Base-by-base conservation (phyloP, 2,329 filamentous ascomycete species). In the Davidsoniella virescens region DNA sequence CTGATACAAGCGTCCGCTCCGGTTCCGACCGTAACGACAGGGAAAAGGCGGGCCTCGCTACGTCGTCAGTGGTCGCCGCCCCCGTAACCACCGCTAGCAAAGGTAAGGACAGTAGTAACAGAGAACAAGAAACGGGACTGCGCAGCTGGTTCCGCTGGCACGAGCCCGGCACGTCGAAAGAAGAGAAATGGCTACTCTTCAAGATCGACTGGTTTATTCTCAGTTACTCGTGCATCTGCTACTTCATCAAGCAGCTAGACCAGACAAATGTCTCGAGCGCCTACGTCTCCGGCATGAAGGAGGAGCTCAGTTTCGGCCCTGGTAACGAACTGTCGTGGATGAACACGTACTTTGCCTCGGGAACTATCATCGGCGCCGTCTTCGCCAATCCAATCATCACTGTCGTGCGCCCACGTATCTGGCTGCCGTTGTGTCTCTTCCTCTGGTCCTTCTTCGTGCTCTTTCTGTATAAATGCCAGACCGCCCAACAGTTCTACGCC, bases 181-280 rank as follows among this genome's bases (percentile, higher is more conserved):
- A 64, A 53, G 67, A 74, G 56, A 67, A 67, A 51, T 62, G 59
- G 39, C 64, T 75, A 8, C 62, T 72, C 16, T 61, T 66, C 49
- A 73, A 74, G 57, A 64, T 73, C 23, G 71, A 73, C 55, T 67
- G 66, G 57, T 72, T 71, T 52, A 62, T 73, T 5, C 60, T 80
- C 42, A 76, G 72, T 0, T 80, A 80, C 57, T 80, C 76, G 60
- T 80, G 76, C 57, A 58, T 80, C 46, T 71, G 67, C 55, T 76
- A 75, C 57, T 70, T 75, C 50, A 64, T 71, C 56, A 74, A 74
- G n/a, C 51, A 63, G 59, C 62, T 66, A 8, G 64, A 66, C 46
- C 61, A 64, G n/a, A 63, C 60, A 14, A 66, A 66, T 39, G 59
- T 66, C 14, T 59, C 60, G 43, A 65, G 65, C 55, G 63, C 63